Evolutionary conservation across 768 basidiomycete species (phyloP), one percentile per base, ranked within the genome.

Genomic region (Suillus subalutaceus): DNA sequence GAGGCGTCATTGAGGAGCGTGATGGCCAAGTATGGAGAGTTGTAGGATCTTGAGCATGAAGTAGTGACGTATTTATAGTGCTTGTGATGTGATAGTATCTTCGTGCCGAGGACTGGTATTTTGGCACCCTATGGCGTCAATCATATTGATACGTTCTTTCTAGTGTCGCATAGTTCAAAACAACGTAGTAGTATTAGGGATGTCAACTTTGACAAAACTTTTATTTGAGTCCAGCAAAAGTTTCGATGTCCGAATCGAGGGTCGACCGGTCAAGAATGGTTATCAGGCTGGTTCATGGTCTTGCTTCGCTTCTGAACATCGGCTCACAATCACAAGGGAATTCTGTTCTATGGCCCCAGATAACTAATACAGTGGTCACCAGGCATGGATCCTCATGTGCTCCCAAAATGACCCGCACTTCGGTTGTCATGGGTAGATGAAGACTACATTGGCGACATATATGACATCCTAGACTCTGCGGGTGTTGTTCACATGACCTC

Each of bases 11-110:
- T 77, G n/a, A 71, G 76, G 62, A 63, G 63, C 13, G 64, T 70
- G 35, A 77, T 77, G 76, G 65, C 55, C 6, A 74, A 62, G 41
- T 77, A 78, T 56, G 67, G 46, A 2, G 63, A 74, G 63, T 16
- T 66, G 6, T 76, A 62, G 62, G 71, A 13, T n/a, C 20, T 56
- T 35, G 18, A 10, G 2, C 30, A 10, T 55, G 53, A 20, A 5
- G 53, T 53, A 8, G 26, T 30, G 15, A 53, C 7, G 8, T 35
- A 20, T 48, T n/a, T 56, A 13, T 35, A 26, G 55, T 12, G 55
- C 12, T 56, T 13, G 35, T 6, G 32, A 20, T 55, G 8, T 16
- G 16, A 2, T 53, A 53, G 18, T 32, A 10, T 32, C 18, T 32
- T 53, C 9, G 52, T 26, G 18, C 52, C 20, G 18, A 32, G 16